Conservation (phyloP, 2,329 filamentous ascomycete species). For the Parafenestella ontariensis region DNA sequence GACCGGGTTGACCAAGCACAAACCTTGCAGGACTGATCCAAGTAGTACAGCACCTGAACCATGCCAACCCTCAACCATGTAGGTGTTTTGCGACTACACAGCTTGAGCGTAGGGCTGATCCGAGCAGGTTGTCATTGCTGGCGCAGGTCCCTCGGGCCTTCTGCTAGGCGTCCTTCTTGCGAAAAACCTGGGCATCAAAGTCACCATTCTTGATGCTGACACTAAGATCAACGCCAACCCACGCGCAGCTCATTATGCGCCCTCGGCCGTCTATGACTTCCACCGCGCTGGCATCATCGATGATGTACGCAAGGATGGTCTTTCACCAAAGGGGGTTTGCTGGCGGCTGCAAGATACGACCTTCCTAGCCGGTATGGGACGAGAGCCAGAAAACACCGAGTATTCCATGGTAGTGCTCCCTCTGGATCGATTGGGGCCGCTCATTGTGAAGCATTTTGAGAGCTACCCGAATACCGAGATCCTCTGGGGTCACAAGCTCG, state of each 20-base stretch:
- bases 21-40: conserved; percentile 11
- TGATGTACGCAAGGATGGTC: conserved; percentile 54
- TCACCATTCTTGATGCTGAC: conserved; percentile 64
- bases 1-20: conserved; percentile 1
- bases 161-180: conserved; percentile 58
- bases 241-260: conserved; percentile 68
- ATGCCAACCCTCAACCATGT: conserved; percentile 45
- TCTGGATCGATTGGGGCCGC: conserved; percentile 37
- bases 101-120: conserved; percentile 9
- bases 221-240: conserved; percentile 64
- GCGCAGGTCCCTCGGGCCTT: conserved; percentile 45
- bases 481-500: conserved; percentile 41
- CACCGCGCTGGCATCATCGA: conserved; percentile 65
- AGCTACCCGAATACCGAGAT: conserved; percentile 36
- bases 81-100: conserved; percentile 5
- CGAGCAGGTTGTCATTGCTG: conserved; percentile 37
- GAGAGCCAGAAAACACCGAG: conserved; percentile 36
- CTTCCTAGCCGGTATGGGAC: conserved; percentile 39
- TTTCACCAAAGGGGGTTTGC: conserved; percentile 52
- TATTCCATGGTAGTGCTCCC: conserved; percentile 42
- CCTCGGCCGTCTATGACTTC: conserved; percentile 65
- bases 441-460: conserved; percentile 39
- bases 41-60: conserved; percentile 3
- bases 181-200: conserved; percentile 57
- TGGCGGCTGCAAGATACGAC: conserved; percentile 53